A percentile compares a stretch with the other conserved stretches of the same genome.
Conservation (phyloP, 208 protist genomes). For the Crithidia bombi region DNA sequence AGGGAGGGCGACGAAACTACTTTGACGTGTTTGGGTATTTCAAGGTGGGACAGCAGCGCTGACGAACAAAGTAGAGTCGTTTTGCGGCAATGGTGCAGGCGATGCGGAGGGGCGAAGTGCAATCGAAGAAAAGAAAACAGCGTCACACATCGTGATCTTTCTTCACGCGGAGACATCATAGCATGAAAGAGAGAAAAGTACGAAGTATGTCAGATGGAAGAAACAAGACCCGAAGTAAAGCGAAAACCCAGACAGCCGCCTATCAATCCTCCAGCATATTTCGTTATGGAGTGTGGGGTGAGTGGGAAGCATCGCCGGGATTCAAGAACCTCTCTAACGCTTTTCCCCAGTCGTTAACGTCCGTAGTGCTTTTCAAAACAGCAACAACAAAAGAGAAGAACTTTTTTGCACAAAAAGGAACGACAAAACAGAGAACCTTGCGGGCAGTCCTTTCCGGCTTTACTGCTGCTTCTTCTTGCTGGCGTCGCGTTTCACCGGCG, state of each 20-base stretch:
- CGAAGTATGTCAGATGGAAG: background rate
- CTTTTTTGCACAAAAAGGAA: too few relatives aligned
- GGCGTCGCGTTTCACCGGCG: background rate
- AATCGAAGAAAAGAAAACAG: background rate
- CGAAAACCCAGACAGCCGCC: too few relatives aligned
- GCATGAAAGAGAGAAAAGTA: background rate
- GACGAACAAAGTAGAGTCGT: background rate
- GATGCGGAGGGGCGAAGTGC: background rate
- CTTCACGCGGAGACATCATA: too few relatives aligned
- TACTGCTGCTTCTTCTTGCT: slow-evolving; percentile 42
- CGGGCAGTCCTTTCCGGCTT: background rate
- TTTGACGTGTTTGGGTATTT: too few relatives aligned
- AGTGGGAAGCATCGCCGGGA: too few relatives aligned
- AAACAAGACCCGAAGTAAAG: too few relatives aligned
- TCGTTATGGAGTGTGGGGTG: too few relatives aligned
- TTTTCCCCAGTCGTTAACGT: too few relatives aligned
- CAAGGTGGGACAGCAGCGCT: background rate
- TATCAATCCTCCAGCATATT: too few relatives aligned
- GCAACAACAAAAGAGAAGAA: background rate
- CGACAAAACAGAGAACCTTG: too few relatives aligned
- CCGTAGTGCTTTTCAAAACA: background rate
- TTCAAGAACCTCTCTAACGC: too few relatives aligned
- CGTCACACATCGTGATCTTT: too few relatives aligned
- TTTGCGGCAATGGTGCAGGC: background rate
- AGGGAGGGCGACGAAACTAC: background rate